Evolutionary conservation across 2,329 filamentous ascomycete genomes (phyloP).

Genomic region (Penicillium sp.): DNA sequence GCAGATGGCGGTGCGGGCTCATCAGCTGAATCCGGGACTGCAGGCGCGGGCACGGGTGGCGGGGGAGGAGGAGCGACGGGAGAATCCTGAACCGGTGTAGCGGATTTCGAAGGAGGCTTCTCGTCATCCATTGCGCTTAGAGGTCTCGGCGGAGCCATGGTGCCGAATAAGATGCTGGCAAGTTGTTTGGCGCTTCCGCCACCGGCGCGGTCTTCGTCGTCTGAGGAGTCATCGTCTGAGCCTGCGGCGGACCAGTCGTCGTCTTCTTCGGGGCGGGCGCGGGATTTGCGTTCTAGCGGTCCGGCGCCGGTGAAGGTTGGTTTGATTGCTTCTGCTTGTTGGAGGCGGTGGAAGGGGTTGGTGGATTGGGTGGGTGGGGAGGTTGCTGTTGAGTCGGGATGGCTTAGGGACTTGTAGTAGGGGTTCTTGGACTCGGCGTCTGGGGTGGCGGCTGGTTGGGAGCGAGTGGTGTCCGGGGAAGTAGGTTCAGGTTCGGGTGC

Average conservation of each 20-base stretch:
- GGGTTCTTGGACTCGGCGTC: constrained; percentile 89
- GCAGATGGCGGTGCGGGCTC: constrained; percentile 30
- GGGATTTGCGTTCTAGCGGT: constrained; percentile 53
- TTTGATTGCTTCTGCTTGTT: constrained; percentile 60
- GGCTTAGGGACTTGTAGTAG: constrained; percentile 87
- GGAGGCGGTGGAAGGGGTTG: constrained; percentile 92
- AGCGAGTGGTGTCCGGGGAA: constrained; percentile 54
- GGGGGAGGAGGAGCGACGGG: constrained; percentile 47
- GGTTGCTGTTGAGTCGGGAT: constrained; percentile 50
- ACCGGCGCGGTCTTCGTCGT: constrained; percentile 73
- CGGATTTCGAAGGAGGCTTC: constrained; percentile 58
- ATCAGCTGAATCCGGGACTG: constrained; percentile 32
- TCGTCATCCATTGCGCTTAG: constrained; percentile 76
- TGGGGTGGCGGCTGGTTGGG: constrained; percentile 58
- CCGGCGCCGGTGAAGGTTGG: constrained; percentile 57
- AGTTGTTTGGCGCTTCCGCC: constrained; percentile 87
- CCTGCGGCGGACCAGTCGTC: constrained; percentile 85
- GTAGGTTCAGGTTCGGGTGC: constrained; percentile 49
- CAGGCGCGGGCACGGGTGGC: constrained; percentile 56
- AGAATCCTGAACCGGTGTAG: constrained; percentile 49
- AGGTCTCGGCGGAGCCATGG: constrained; percentile 91
- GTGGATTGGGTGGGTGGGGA: constrained; percentile 68
- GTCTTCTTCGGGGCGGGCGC: constrained; percentile 62
- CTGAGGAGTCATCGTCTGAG: constrained; percentile 73
- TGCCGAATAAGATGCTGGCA: constrained; percentile 93